Base-by-base conservation (phyloP, 768 basidiomycete species). In the Trametes villosa region DNA sequence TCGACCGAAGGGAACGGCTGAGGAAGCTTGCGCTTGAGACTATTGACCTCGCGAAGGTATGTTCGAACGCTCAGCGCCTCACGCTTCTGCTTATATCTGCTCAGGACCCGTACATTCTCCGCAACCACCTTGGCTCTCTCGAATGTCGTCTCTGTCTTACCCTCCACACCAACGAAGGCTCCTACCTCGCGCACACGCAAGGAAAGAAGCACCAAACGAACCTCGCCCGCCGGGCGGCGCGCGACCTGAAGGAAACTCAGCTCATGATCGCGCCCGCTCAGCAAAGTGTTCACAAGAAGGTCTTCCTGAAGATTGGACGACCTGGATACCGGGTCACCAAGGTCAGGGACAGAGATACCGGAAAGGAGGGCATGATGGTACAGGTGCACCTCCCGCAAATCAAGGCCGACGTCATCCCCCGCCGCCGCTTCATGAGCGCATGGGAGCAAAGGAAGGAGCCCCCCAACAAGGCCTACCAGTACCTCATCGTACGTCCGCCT, bases 171-270 rank as follows among this genome's bases (percentile, higher is more conserved):
- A 98, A 98, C 69, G 97, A 99, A 77, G 97, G 97, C 20, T 97
- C 96, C 15, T 98, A 98, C 74, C 89, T 99, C 48, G 97, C 97
- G 0, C 97, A 99, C 69, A 99, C 97, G 0, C 97, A 98, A 78
- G 97, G 97, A 22, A 99, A 98, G 80, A 99, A 98, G 72, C 97
- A 98, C 73, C 97, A 98, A 74, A 98, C 96, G 4, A 98, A 98
- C 72, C 86, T 99, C 52, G 97, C 97, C 15, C 86, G 97, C 40
- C 89, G 97, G 66, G 97, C 97, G 0, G 96, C 96, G n/a, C 87
- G 89, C 65, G 97, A 98, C 81, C 91, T 93, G 47, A 97, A 98
- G 72, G 97, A 98, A 71, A 87, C 90, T 0, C 88, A 92, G 71
- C 76, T 96, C 65, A 94, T 92, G 84, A 88, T 96, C 63, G 89